Evolutionary conservation across 2,329 filamentous ascomycete genomes (phyloP).

Genomic region (Sclerotinia nivalis): DNA sequence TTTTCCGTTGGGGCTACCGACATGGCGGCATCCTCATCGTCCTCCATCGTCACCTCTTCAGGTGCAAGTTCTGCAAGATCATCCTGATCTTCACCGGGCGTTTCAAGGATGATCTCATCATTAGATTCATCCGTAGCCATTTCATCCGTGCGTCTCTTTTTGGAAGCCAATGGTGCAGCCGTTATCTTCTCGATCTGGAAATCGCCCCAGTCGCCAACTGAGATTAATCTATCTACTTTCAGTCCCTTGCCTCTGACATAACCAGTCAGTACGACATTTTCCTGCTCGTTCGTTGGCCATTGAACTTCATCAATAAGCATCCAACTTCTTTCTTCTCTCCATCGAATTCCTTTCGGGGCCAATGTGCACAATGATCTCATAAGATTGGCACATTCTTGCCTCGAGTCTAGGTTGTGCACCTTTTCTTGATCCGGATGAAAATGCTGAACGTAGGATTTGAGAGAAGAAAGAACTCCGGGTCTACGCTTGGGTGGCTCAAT

Average conservation of each 20-base stretch:
- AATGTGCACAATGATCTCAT: constrained; percentile 89
- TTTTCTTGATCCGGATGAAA: constrained; percentile 94
- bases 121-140: constrained; percentile 67
- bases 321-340: constrained; percentile 95
- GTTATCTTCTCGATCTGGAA: constrained; percentile 91
- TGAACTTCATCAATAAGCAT: constrained; percentile 83
- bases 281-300: constrained; percentile 62
- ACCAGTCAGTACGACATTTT: constrained; percentile 76
- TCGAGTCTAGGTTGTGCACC: constrained; percentile 81
- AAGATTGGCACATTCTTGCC: constrained; percentile 88
- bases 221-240: constrained; percentile 86
- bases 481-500: constrained; percentile 79
- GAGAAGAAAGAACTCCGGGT: constrained; percentile 72
- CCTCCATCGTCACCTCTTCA: constrained; percentile 79
- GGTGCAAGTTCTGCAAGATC: constrained; percentile 81
- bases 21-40: constrained; percentile 54
- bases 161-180: constrained; percentile 65
- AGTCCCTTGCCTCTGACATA: constrained; percentile 82
- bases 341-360: constrained; percentile 89
- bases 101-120: constrained; percentile 61
- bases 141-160: constrained; percentile 62
- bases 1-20: constrained; percentile 54
- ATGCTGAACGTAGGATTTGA: constrained; percentile 90
- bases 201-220: constrained; percentile 90
- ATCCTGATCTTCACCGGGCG: constrained; percentile 77